phyloP scores from a whole-genome alignment of 2,329 filamentous ascomycete species.

The Aspergillus sp. region DNA sequence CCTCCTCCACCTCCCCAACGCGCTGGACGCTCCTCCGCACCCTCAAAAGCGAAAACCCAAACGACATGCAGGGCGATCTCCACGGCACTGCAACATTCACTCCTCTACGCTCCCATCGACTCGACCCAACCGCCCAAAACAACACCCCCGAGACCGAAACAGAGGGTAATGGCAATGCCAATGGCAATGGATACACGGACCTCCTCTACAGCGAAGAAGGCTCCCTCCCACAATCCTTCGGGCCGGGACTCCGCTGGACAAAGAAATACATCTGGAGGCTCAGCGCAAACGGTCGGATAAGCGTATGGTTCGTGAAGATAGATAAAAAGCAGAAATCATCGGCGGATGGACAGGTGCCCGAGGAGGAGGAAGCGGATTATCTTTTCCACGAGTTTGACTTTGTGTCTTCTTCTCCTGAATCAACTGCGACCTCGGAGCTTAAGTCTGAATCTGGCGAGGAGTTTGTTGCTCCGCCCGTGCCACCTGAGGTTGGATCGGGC shows the following conservation, averaged over 20 bases:
- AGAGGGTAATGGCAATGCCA: neutral
- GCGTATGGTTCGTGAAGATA: conserved; percentile 48
- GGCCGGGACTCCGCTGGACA: conserved; percentile 33
- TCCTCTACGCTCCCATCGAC: conserved; percentile 16
- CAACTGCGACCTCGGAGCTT: neutral
- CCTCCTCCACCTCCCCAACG: conserved; percentile 17
- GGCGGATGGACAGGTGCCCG: conserved; percentile 4
- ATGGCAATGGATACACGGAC: conserved; percentile 14
- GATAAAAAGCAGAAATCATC: neutral
- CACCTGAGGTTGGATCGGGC: conserved; percentile 16
- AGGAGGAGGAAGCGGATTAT: conserved; percentile 41
- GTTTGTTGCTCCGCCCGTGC: conserved; percentile 25
- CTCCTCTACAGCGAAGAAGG: conserved; percentile 46
- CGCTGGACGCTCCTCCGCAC: conserved; percentile 39
- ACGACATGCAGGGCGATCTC: conserved; percentile 44
- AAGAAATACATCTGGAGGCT: conserved; percentile 49
- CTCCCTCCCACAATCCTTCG: conserved; percentile 33
- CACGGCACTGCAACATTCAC: conserved; percentile 42
- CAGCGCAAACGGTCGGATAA: conserved; percentile 30
- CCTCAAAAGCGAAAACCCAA: conserved; percentile 41
- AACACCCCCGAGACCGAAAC: neutral
- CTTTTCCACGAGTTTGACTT: conserved; percentile 47
- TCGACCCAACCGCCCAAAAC: conserved; percentile 4
- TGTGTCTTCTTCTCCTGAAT: neutral
- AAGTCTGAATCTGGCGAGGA: conserved; percentile 10